A percentile compares a stretch with the other conserved stretches of the same genome.
Evolutionary conservation across 2,329 filamentous ascomycete species (phyloP).

Genomic region (Stemphylium lycopersici): DNA sequence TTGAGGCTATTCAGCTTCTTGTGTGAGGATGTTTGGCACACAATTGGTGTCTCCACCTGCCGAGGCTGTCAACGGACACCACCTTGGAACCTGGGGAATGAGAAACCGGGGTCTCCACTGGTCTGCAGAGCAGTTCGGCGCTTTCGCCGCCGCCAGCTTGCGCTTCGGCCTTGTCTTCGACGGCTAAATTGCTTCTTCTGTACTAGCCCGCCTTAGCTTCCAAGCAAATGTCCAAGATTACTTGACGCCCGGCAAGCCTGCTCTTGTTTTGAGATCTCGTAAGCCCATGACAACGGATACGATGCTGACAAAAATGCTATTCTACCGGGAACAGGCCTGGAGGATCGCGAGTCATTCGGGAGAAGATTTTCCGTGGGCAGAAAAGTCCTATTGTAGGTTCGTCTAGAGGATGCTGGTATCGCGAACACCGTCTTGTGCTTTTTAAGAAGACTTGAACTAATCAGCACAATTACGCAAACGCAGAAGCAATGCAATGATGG

Average conservation of each 20-base stretch:
- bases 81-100: slow-evolving; percentile 4
- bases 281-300: not conserved
- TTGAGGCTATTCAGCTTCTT: not conserved
- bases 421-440: not conserved
- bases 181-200: slow-evolving; percentile 11
- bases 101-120: slow-evolving; percentile 4
- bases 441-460: not conserved
- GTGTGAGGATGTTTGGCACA: not conserved
- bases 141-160: slow-evolving; percentile 4
- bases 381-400: not conserved
- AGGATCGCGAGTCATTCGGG: not conserved
- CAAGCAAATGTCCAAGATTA: not conserved
- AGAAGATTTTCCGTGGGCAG: not conserved
- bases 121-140: not conserved
- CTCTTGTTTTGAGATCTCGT: not conserved
- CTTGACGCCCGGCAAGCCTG: slow-evolving; percentile 10
- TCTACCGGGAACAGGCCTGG: no score
- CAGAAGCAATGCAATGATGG: not conserved
- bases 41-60: slow-evolving; percentile 4
- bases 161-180: not conserved
- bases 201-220: not conserved
- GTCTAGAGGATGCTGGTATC: not conserved
- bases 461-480: not conserved
- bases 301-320: not conserved
- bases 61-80: slow-evolving; percentile 4